Percentiles rank a stretch among this genome's conserved stretches.
These are phyloP conservation scores for Xylaria castorea DNA, from an alignment of 495 filamentous ascomycete species.

Conservation along the genomic window DNA sequence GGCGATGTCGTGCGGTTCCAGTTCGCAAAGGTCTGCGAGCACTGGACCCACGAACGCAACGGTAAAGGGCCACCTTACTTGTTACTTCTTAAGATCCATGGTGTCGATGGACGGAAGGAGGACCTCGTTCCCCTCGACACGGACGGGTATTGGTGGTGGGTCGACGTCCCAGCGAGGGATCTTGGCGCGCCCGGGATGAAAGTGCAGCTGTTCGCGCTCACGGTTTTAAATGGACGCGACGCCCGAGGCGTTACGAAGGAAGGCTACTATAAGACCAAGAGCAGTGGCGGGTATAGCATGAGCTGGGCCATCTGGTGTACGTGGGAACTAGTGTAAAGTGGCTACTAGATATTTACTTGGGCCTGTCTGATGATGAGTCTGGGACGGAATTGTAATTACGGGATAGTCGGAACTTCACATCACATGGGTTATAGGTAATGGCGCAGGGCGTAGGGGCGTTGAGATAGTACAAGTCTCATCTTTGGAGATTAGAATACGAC, in stretches of 20 bases:
- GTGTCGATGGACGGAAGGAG: conserved; percentile 71
- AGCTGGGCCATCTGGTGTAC: conserved; percentile 65
- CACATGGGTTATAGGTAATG: not conserved
- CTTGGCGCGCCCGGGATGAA: conserved; percentile 74
- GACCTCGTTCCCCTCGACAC: conserved; percentile 67
- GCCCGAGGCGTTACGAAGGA: conserved; percentile 70
- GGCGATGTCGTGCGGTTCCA: conserved; percentile 69
- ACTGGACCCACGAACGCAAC: conserved; percentile 75
- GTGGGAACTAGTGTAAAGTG: conserved; percentile 67
- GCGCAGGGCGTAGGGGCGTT: conserved; percentile 4
- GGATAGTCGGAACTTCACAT: not conserved
- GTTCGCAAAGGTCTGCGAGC: conserved; percentile 75
- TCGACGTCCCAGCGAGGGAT: conserved; percentile 68
- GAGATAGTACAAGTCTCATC: conserved; percentile 5
- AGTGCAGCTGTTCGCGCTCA: conserved; percentile 66
- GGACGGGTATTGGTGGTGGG: conserved; percentile 76
- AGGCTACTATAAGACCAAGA: conserved; percentile 68
- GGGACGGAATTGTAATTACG: conserved; percentile 7
- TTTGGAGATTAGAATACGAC: not conserved
- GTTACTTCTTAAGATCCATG: conserved; percentile 69
- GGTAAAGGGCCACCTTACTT: conserved; percentile 67
- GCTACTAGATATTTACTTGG: not conserved
- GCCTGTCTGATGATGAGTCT: not conserved
- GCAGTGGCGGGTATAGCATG: conserved; percentile 61
- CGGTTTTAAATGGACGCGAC: conserved; percentile 66